Evolutionary conservation across 257 asterid genomes (phyloP).

Genomic region (Salvia rosmarinus): DNA sequence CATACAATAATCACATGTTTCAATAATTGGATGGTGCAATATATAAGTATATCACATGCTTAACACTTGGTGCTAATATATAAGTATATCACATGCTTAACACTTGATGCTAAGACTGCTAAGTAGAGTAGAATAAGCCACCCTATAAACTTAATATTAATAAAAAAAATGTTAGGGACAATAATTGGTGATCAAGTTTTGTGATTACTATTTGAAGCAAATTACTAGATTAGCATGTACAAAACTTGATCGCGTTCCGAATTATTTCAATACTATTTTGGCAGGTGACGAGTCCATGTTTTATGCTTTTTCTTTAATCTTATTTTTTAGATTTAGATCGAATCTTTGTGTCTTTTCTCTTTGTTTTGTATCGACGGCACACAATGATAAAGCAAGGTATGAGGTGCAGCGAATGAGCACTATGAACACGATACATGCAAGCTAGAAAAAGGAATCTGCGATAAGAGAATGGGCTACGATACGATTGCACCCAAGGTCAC

Average conservation of each 20-base stretch:
- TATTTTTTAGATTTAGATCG: too few relatives aligned
- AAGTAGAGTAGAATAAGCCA: conserved; percentile 10
- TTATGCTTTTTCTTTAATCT: too few relatives aligned
- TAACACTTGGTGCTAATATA: background rate
- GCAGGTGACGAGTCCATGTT: too few relatives aligned
- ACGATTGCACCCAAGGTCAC: too few relatives aligned
- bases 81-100: background rate
- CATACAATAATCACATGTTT: conserved; percentile 7
- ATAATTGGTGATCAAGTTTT: conserved; percentile 19
- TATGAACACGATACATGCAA: too few relatives aligned
- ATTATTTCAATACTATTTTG: conserved; percentile 2
- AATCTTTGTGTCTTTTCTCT: too few relatives aligned
- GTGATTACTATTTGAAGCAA: conserved; percentile 21
- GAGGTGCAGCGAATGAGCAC: too few relatives aligned
- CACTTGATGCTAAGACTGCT: background rate
- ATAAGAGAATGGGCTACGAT: too few relatives aligned
- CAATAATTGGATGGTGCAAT: conserved; percentile 31
- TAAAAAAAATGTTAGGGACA: conserved; percentile 4
- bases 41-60: background rate
- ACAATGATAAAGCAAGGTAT: too few relatives aligned
- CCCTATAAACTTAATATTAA: conserved; percentile 17
- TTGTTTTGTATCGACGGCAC: too few relatives aligned
- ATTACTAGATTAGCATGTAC: background rate
- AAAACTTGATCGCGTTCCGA: background rate
- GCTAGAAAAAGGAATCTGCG: too few relatives aligned